phyloP scores from a whole-genome alignment of 2,329 filamentous ascomycete species.

The Diaporthe helianthi region DNA sequence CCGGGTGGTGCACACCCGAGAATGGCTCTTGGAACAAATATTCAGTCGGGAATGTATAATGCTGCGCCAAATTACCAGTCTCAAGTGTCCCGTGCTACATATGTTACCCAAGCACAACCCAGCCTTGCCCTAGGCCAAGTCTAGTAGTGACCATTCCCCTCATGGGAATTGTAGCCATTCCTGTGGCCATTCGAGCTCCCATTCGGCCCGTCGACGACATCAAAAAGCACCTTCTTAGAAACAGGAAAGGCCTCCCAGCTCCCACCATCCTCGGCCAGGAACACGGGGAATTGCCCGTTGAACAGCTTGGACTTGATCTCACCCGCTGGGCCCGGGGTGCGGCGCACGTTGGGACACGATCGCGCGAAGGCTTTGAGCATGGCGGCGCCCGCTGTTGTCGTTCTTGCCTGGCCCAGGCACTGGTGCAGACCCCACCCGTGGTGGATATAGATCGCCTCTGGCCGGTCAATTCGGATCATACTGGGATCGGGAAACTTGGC shows the following conservation, averaged over 20 bases:
- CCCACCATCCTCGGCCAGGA: neutral
- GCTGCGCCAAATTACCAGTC: no score
- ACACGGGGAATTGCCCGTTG: neutral
- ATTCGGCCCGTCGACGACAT: neutral
- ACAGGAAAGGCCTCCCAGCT: neutral
- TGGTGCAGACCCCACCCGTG: slow-evolving; percentile 9
- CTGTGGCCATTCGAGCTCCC: neutral
- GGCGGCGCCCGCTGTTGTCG: neutral
- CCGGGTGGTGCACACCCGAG: no score
- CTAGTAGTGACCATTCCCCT: no score
- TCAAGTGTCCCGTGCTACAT: no score
- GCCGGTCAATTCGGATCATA: neutral
- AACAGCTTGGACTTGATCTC: slow-evolving; percentile 4
- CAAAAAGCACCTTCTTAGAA: neutral
- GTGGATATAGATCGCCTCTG: neutral
- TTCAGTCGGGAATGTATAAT: no score
- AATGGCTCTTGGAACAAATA: no score
- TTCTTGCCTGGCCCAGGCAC: neutral
- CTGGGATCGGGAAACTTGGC: neutral
- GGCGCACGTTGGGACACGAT: slow-evolving; percentile 3
- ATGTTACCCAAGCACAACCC: no score
- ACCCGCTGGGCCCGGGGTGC: neutral
- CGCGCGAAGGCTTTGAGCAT: slow-evolving; percentile 5
- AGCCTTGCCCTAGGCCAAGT: no score
- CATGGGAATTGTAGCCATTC: no score